Base-by-base conservation (phyloP, 768 basidiomycete species). In the Trametes cingulata region DNA sequence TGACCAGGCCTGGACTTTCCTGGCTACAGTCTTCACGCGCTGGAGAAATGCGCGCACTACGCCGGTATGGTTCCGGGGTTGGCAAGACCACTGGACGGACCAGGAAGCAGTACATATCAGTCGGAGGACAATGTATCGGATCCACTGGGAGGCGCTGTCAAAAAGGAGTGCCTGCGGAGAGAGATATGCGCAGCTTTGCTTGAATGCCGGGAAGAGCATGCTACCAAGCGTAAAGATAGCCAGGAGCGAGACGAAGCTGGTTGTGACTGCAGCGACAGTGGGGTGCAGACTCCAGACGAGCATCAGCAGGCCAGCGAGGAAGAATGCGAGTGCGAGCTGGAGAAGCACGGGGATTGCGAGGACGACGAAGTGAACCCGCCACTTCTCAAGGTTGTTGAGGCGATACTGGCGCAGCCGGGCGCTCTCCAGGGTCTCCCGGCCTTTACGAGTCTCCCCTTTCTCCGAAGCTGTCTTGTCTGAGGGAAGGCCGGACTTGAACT, bases 251-350 rank as follows among this genome's bases (percentile, higher is more conserved):
- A 60, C 39, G 17, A 60, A 14, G 36, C 41, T 13, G 6, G 45
- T 47, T 10, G 33, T n/a, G 33, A 55, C 40, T n/a, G 42, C 35
- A 1, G 62, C 67, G 25, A 66, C 58, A 1, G 24, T n/a, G 12
- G 1, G n/a, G 33, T 69, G 35, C n/a, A 69, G 35, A 20, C 48
- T 40, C 57, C 59, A 64, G 0, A 66, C 51, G 9, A 65, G 58
- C 10, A 63, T 54, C 14, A 62, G 27, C 0, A 69, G 35, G 1
- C 68, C 68, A 0, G 58, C 48, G n/a, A 67, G 33, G 60, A 69
- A 69, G 6, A 69, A 58, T 6, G 48, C 35, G 22, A 68, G 58
- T 8, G 66, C 46, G 24, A 60, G 14, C 22, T 67, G 65, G 12
- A 69, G 60, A 8, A 66, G 54, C 19, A 62, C 24, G 7, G 68